phyloP scores from a whole-genome alignment of 768 basidiomycete species.

The Amanita rimosa region DNA sequence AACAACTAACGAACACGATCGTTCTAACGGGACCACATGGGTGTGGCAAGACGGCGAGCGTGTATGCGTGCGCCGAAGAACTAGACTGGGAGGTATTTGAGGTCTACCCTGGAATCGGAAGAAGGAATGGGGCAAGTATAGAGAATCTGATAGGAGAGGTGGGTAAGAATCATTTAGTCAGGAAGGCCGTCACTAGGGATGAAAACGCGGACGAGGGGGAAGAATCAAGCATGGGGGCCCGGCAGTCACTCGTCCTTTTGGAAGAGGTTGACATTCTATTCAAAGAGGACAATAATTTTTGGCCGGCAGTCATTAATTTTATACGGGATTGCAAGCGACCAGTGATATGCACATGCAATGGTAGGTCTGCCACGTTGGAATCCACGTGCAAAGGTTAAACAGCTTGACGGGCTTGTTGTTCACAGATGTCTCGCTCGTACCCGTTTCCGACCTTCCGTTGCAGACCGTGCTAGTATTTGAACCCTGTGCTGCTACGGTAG shows the following conservation, averaged over 20 bases:
- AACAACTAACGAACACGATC: slow-evolving; percentile 73
- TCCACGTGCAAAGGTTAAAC: slow-evolving; percentile 1
- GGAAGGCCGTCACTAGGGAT: slow-evolving; percentile 15
- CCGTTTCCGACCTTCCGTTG: slow-evolving; percentile 61
- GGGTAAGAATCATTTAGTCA: slow-evolving; percentile 83
- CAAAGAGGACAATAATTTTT: slow-evolving; percentile 78
- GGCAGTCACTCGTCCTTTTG: slow-evolving; percentile 82
- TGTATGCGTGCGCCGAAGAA: slow-evolving; percentile 91
- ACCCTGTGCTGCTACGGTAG: slow-evolving; percentile 41
- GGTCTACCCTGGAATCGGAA: slow-evolving; percentile 93
- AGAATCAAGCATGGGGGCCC: slow-evolving; percentile 22
- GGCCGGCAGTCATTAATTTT: slow-evolving; percentile 70
- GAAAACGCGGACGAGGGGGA: neutral
- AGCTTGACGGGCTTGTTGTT: slow-evolving; percentile 4
- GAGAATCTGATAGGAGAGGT: slow-evolving; percentile 83
- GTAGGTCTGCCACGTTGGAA: slow-evolving; percentile 30
- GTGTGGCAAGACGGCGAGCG: slow-evolving; percentile 82
- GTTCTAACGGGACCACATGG: slow-evolving; percentile 77
- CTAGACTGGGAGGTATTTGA: slow-evolving; percentile 96
- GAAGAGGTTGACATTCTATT: slow-evolving; percentile 96
- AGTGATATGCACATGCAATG: slow-evolving; percentile 92
- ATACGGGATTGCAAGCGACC: slow-evolving; percentile 81
- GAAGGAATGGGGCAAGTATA: slow-evolving; percentile 68
- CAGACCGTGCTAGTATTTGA: slow-evolving; percentile 61
- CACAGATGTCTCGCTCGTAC: slow-evolving; percentile 64